phyloP scores from a whole-genome alignment of 768 basidiomycete genomes.

The Lactarius akahatsu region DNA sequence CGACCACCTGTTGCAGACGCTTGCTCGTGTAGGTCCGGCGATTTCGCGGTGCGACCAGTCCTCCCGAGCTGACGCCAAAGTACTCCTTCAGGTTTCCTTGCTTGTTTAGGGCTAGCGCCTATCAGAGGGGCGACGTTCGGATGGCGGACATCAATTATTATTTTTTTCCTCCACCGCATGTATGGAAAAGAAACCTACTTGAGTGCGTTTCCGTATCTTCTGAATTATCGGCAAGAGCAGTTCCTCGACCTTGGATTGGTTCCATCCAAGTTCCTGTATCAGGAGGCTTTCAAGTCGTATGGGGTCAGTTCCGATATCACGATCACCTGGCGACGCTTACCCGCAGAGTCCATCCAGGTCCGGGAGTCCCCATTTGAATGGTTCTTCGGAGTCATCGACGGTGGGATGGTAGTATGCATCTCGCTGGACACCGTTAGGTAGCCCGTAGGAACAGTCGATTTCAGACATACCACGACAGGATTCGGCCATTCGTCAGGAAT shows the following conservation, averaged over 20 bases:
- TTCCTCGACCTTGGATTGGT: constrained; percentile 80
- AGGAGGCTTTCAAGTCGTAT: constrained; percentile 52
- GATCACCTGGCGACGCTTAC: constrained; percentile 46
- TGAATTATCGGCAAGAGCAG: constrained; percentile 90
- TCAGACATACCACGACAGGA: constrained; percentile 69
- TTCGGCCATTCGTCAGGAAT: constrained; percentile 88
- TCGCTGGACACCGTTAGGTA: constrained; percentile 46
- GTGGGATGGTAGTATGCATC: constrained; percentile 93
- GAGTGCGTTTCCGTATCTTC: constrained; percentile 77
- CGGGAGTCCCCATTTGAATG: constrained; percentile 96
- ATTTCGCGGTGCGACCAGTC: constrained; percentile 72
- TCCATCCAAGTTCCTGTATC: constrained; percentile 79
- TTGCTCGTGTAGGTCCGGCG: constrained; percentile 84
- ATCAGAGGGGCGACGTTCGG: background rate
- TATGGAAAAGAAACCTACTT: constrained; percentile 46
- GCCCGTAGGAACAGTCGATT: background rate
- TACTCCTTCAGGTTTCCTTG: constrained; percentile 77
- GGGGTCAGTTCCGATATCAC: constrained; percentile 26
- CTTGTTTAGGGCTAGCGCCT: constrained; percentile 65
- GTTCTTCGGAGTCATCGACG: constrained; percentile 87
- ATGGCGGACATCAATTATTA: background rate
- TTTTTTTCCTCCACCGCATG: background rate
- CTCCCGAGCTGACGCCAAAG: constrained; percentile 68
- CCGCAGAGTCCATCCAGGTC: constrained; percentile 88
- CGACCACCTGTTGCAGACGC: constrained; percentile 82